Evolutionary conservation across 768 basidiomycete genomes (phyloP).

Genomic region (Leccinum uliginosum): DNA sequence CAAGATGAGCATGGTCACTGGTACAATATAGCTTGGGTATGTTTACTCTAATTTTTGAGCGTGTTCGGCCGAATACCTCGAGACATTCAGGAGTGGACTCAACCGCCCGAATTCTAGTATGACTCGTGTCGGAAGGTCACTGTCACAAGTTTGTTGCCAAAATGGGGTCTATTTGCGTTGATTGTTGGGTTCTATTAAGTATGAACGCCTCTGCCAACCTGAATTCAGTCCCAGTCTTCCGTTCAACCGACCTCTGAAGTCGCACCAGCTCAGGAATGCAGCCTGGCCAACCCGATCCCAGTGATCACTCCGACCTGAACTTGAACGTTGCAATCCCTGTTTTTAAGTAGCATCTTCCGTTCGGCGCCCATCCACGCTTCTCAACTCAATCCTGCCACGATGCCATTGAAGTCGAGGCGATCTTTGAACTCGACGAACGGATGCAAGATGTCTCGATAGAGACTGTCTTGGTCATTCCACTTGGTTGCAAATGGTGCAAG

Average conservation of each 20-base stretch:
- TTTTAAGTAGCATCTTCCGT: constrained; percentile 16
- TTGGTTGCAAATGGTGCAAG: constrained; percentile 15
- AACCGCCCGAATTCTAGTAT: constrained; percentile 87
- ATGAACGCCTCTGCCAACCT: background rate
- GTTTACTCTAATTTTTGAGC: constrained; percentile 33
- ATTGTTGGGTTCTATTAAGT: background rate
- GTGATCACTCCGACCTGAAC: background rate
- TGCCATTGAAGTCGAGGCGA: constrained; percentile 15
- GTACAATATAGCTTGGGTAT: background rate
- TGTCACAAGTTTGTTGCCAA: too few relatives aligned
- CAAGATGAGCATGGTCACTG: constrained; percentile 45
- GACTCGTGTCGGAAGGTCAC: constrained; percentile 35
- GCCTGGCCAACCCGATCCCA: background rate
- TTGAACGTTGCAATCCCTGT: constrained; percentile 5
- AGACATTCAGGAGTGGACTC: constrained; percentile 85
- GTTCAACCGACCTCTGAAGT: background rate
- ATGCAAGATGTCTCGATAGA: constrained; percentile 3
- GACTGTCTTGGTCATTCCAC: constrained; percentile 21
- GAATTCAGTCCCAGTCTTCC: background rate
- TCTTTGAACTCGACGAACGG: constrained; percentile 25
- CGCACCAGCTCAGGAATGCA: constrained; percentile 8
- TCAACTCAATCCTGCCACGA: constrained; percentile 17
- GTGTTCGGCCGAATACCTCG: constrained; percentile 85
- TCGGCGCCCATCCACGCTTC: constrained; percentile 23
- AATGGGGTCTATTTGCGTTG: background rate